Percentiles rank a stretch among this genome's conserved stretches.
Evolutionary conservation across 2,329 filamentous ascomycete genomes (phyloP).

Genomic region (Penicillium sp.): DNA sequence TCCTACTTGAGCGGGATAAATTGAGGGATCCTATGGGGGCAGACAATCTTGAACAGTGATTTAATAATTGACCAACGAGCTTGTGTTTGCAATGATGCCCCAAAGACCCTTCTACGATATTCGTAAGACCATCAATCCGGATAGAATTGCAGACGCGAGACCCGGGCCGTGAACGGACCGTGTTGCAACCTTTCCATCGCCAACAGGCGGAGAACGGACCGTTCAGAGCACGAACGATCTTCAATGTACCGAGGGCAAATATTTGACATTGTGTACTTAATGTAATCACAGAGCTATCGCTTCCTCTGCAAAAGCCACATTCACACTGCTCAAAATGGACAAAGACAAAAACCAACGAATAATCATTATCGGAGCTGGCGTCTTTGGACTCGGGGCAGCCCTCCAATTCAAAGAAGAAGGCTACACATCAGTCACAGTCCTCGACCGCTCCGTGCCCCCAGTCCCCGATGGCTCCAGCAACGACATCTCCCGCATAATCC

Average conservation of each 20-base stretch:
- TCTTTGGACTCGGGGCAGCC: conserved; percentile 62
- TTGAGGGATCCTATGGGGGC: background rate
- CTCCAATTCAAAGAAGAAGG: conserved; percentile 28
- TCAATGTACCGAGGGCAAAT: background rate
- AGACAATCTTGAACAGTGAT: background rate
- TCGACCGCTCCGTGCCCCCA: conserved; percentile 38
- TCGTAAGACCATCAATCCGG: no score
- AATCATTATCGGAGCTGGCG: conserved; percentile 61
- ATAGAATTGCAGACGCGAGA: no score
- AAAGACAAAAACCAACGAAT: conserved; percentile 29
- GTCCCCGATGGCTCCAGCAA: conserved; percentile 43
- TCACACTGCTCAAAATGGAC: conserved; percentile 14
- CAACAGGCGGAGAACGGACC: background rate
- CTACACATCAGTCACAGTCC: conserved; percentile 32
- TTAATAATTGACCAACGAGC: background rate
- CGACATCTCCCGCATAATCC: conserved; percentile 44
- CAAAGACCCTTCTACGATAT: no score
- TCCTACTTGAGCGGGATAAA: conserved; percentile 1
- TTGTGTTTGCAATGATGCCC: background rate
- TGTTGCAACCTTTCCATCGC: background rate
- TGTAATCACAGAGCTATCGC: background rate
- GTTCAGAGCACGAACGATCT: background rate
- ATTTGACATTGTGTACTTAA: background rate
- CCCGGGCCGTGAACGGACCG: background rate
- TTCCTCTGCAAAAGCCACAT: background rate